phyloP scores from a whole-genome alignment of 352 stramenopile species.

The Phytophthora chlamydospora region DNA sequence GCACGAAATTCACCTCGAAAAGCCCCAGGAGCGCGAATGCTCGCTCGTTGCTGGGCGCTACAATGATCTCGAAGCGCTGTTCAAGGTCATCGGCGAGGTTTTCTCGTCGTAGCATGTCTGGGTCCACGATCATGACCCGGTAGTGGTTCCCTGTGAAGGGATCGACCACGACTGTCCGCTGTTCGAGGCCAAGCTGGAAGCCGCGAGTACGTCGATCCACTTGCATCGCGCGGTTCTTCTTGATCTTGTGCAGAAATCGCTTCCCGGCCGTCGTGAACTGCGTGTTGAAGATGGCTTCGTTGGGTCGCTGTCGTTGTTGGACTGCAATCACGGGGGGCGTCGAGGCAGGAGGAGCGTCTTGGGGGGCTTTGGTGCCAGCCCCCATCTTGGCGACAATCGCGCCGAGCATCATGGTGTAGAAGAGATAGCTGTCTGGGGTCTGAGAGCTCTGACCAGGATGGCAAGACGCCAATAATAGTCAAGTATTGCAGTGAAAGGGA shows the following conservation, averaged over 20 bases:
- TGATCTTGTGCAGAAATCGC: conserved; percentile 72
- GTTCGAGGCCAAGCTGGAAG: conserved; percentile 59
- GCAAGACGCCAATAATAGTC: conserved; percentile 14
- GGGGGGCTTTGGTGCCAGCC: neutral
- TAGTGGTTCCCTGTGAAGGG: conserved; percentile 67
- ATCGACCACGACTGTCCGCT: conserved; percentile 53
- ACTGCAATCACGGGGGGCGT: neutral
- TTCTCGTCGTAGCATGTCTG: conserved; percentile 66
- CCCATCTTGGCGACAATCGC: conserved; percentile 21
- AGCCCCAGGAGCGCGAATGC: conserved; percentile 63
- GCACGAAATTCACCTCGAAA: conserved; percentile 70
- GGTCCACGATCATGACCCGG: conserved; percentile 68
- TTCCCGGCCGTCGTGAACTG: conserved; percentile 75
- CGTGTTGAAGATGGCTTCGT: conserved; percentile 83
- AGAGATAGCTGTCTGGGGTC: too few species aligned
- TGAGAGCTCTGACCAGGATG: too few species aligned
- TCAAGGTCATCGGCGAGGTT: conserved; percentile 70
- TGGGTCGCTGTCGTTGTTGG: conserved; percentile 37
- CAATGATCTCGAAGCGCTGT: conserved; percentile 69
- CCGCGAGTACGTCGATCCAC: conserved; percentile 69
- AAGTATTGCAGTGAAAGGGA: too few species aligned
- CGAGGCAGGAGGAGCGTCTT: neutral
- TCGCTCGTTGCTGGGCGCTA: conserved; percentile 66
- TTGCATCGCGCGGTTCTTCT: conserved; percentile 81
- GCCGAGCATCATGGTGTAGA: conserved; percentile 19